Conservation (phyloP, 2,329 filamentous ascomycete species). For the Lachnellula hyalina region DNA sequence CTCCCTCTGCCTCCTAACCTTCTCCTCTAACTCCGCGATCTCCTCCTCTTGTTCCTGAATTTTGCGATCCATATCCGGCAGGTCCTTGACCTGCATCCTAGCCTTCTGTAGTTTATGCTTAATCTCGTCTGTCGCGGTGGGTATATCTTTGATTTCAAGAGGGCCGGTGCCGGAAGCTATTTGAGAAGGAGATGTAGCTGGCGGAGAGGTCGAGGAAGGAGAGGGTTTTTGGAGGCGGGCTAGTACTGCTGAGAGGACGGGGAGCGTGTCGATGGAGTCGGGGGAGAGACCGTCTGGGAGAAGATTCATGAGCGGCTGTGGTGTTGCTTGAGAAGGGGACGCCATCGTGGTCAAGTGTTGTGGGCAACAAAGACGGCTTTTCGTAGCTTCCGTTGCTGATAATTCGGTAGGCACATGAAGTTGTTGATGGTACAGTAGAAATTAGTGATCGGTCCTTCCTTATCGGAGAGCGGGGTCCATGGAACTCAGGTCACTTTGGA, state of each 20-base stretch:
- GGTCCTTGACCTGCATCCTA: conserved; percentile 54
- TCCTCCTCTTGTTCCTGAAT: conserved; percentile 67
- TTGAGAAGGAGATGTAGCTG: conserved; percentile 33
- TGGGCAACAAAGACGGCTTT: not conserved
- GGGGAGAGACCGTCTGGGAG: conserved; percentile 64
- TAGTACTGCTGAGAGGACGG: conserved; percentile 74
- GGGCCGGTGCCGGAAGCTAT: conserved; percentile 26
- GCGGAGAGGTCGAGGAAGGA: conserved; percentile 31
- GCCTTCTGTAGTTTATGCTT: conserved; percentile 82
- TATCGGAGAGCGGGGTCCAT: conserved; percentile 16
- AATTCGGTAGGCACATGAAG: not conserved
- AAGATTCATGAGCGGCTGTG: conserved; percentile 32
- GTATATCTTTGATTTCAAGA: conserved; percentile 62
- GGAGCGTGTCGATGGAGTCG: conserved; percentile 79
- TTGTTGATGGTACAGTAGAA: conserved; percentile 3
- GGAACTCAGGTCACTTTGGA: not conserved
- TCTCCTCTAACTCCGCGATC: conserved; percentile 59
- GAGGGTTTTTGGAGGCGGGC: conserved; percentile 58
- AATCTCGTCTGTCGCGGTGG: conserved; percentile 69
- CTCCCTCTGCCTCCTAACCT: conserved; percentile 56
- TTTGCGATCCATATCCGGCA: conserved; percentile 66
- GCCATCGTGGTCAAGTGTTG: conserved; percentile 15
- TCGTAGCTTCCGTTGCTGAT: not conserved
- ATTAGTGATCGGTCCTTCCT: not conserved
- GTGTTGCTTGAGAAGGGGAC: conserved; percentile 16